Evolutionary conservation across 257 asterid species (phyloP), one percentile per base, ranked within the genome.

Genomic region (Nicotiana benthamiana): DNA sequence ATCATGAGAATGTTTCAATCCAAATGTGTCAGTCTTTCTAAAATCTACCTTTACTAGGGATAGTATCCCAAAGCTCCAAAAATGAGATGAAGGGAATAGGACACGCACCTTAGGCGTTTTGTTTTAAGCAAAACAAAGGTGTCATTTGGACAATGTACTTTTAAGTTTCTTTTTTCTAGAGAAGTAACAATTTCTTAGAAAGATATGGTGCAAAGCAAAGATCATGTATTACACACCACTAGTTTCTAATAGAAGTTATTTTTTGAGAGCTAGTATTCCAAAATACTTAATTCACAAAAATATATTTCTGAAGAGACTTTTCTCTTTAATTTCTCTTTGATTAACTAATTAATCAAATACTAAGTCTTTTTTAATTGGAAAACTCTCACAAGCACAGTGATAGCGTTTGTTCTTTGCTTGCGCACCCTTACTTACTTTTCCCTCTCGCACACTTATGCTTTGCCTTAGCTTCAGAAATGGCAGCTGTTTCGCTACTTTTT

Each of bases 381-480:
- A 60, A 60, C 32, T 60, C 2, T 22, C 32, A 22, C 1, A 24
- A 20, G 12, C 27, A 9, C 12, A 40, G 48, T 40, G 12, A 40
- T 40, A 59, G 16, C 24, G 26, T 75, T 86, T 86, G 91, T 90
- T 90, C 95, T 75, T 92, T 90, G 36, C 93, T 86, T 89, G 87
- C 80, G 30, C 82, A 7, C 56, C 63, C 28, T 51, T 79, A 20
- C 6, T 6, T 43, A 70, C 79, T 74, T 36, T 77, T 43, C 80
- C 82, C 85, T 60, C 77, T 77, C 56, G 8, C 79, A 77, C 20
- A 80, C 74, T 63, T 81, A 91, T 93, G 86, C 93, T 84, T 89
- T 92, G 77, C 93, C 84, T 80, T 82, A 18, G 24, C 82, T 79
- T 63, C 84, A 79, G 54, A 22, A 67, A 54, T 59, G 32, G 75